phyloP scores from a whole-genome alignment of 2,329 filamentous ascomycete genomes.

The Emmonsia crescens region DNA sequence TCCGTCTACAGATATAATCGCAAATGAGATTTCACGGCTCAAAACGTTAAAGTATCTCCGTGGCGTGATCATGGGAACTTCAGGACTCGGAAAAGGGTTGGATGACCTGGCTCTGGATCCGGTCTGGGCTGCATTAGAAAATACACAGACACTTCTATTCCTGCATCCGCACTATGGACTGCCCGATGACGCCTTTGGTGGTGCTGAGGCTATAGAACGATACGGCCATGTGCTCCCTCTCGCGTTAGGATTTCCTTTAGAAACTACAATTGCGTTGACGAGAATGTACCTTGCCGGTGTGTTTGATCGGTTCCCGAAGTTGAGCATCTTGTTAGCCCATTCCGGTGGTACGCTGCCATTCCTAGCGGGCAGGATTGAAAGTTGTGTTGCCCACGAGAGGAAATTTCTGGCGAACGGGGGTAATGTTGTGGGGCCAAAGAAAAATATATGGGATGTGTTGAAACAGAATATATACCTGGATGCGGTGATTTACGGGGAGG shows the following conservation, averaged over 20 bases:
- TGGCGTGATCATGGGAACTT: slow-evolving; percentile 81
- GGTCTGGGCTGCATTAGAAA: slow-evolving; percentile 59
- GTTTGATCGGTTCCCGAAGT: slow-evolving; percentile 60
- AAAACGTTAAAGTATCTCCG: slow-evolving; percentile 55
- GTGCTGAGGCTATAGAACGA: slow-evolving; percentile 53
- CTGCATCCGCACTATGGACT: slow-evolving; percentile 89
- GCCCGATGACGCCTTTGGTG: slow-evolving; percentile 70
- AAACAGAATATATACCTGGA: slow-evolving; percentile 76
- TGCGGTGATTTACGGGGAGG: slow-evolving; percentile 47
- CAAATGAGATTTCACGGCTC: slow-evolving; percentile 52
- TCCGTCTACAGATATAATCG: slow-evolving; percentile 48
- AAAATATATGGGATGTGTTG: slow-evolving; percentile 53
- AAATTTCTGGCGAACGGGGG: slow-evolving; percentile 56
- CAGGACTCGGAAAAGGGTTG: slow-evolving; percentile 65
- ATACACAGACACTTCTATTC: slow-evolving; percentile 58
- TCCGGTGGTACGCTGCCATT: slow-evolving; percentile 84
- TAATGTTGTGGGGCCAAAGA: slow-evolving; percentile 48
- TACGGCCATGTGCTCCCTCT: slow-evolving; percentile 84
- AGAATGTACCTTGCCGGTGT: slow-evolving; percentile 80
- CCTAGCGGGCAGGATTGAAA: slow-evolving; percentile 77
- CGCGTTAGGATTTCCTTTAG: slow-evolving; percentile 78
- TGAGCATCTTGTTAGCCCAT: slow-evolving; percentile 73
- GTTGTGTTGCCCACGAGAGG: slow-evolving; percentile 72
- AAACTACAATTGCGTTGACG: slow-evolving; percentile 82
- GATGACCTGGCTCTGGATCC: slow-evolving; percentile 66